phyloP scores from a whole-genome alignment of 345 rosid species.

The Luvunga scandens region DNA sequence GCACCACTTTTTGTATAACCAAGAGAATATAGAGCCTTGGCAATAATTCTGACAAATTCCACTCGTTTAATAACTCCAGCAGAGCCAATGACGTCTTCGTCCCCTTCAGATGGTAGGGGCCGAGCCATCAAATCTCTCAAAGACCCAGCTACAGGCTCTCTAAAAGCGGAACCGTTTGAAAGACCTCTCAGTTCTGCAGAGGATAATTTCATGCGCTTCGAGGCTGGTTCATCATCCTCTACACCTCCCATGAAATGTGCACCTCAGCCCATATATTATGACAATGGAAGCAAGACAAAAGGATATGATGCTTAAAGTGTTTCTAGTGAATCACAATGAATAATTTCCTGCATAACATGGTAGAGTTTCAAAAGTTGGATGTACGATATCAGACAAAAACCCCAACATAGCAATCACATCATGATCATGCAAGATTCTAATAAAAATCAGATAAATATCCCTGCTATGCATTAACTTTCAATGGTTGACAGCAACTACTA shows the following conservation, averaged over 20 bases:
- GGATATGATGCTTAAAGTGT: conserved; percentile 7
- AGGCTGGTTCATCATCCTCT: conserved; percentile 64
- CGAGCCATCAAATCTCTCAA: conserved; percentile 59
- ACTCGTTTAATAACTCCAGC: conserved; percentile 57
- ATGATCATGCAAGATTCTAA: not conserved
- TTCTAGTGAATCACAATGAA: conserved; percentile 13
- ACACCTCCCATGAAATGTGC: conserved; percentile 67
- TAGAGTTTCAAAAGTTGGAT: not conserved
- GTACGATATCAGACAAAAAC: not conserved
- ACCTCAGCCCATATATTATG: conserved; percentile 62
- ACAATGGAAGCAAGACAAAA: conserved; percentile 7
- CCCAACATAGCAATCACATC: not conserved
- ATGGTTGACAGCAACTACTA: not conserved
- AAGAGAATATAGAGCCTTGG: conserved; percentile 57
- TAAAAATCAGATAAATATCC: not conserved
- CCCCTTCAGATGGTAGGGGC: conserved; percentile 53
- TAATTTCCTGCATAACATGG: conserved; percentile 28
- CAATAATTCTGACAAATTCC: conserved; percentile 58
- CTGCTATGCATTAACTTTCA: not conserved
- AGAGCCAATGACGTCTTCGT: conserved; percentile 54
- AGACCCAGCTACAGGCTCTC: conserved; percentile 36
- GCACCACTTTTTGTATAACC: conserved; percentile 61
- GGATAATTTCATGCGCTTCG: conserved; percentile 52
- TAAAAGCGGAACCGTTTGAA: conserved; percentile 44
- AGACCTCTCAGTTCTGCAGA: conserved; percentile 34